Evolutionary conservation across 306 rosid genomes (phyloP), one percentile per base, ranked within the genome.

Genomic region (Gillenia trifoliata): DNA sequence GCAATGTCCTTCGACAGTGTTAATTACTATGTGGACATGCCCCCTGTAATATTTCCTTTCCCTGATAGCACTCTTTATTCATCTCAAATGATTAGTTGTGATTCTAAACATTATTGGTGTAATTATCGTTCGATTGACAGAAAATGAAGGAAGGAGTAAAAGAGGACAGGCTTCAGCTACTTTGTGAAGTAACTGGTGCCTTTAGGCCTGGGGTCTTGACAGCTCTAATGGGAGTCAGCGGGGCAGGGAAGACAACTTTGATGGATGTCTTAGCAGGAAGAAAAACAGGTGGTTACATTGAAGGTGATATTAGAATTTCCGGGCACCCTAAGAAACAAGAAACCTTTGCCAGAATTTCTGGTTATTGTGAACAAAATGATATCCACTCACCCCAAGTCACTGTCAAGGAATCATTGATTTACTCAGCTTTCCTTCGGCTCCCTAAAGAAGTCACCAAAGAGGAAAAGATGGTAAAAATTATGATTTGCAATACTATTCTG

Each of bases 301-400:
- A 94, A 86, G 98, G 98, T 0, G 97, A 94, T 52, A 74, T 94
- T 69, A 90, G 76, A 83, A 91, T 94, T 75, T 94, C 98, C 0
- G 98, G 98, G 40, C 88, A 82, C 85, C 93, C 98, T 15, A 94
- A 94, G 90, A 90, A 85, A 30, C 98, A 94, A 88, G 95, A 94
- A 85, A 94, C 98, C 65, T 94, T 94, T 82, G 98, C 98, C 30
- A 87, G 97, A 86, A 88, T 94, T 45, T 90, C 98, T 56, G 98
- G 98, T 77, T 94, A 91, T 34, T 94, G 98, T 72, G 98, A 94
- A 78, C 98, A 94, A 85, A 94, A 86, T 41, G 98, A 91, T 85
- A 94, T 94, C 80, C 98, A 94, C 78, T 94, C 98, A 20, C 98
- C 98, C 29, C 98, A 94, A 88, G 98, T 94, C 80, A 94, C 98